A percentile compares a stretch with the other conserved stretches of the same genome.
phyloP scores from a whole-genome alignment of 108 stramenopile species.

The Nitzschia sp. region DNA sequence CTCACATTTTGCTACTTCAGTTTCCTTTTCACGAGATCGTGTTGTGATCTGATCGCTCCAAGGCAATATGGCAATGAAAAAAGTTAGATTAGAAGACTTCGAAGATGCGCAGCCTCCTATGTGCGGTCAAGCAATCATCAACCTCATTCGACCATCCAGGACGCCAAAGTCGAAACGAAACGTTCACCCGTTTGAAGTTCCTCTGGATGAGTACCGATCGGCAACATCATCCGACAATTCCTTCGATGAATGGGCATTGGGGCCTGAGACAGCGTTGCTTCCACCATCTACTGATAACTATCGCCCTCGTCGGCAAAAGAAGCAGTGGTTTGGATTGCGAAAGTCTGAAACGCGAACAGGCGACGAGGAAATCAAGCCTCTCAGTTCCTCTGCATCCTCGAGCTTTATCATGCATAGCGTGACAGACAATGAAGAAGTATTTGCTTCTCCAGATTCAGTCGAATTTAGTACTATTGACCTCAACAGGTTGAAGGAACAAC shows the following conservation, averaged over 20 bases:
- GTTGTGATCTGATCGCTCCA: no score
- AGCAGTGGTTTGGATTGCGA: background rate
- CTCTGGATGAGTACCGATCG: background rate
- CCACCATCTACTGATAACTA: background rate
- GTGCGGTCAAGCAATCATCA: slow-evolving; percentile 3
- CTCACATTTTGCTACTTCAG: no score
- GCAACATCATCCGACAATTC: slow-evolving; percentile 9
- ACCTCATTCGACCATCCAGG: background rate
- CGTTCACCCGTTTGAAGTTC: background rate
- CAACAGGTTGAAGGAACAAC: slow-evolving; percentile 9
- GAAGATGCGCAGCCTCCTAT: slow-evolving; percentile 20
- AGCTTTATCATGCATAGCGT: no score
- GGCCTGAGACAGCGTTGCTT: slow-evolving; percentile 8
- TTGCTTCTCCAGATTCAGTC: background rate
- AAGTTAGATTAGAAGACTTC: background rate
- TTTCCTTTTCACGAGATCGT: no score
- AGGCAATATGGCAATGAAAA: background rate
- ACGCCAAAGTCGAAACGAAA: background rate
- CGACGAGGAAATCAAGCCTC: no score
- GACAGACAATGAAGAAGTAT: no score
- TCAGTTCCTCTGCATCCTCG: no score
- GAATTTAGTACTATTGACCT: slow-evolving; percentile 18
- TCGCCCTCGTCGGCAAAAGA: background rate
- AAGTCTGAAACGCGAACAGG: no score
- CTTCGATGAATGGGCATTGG: background rate